phyloP scores from a whole-genome alignment of 345 rosid genomes.

The Eucalyptus globulus region DNA sequence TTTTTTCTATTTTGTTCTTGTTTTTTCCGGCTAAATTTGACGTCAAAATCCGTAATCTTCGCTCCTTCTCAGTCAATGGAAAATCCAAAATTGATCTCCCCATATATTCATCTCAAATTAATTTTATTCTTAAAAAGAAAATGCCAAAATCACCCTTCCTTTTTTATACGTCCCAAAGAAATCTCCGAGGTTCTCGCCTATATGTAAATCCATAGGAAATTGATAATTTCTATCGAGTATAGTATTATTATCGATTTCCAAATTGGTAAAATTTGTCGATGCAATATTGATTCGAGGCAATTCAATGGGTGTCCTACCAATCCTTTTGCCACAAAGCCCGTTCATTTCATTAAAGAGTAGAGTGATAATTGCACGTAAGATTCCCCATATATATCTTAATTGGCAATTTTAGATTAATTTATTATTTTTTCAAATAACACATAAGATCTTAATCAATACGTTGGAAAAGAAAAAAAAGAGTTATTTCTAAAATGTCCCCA shows the following conservation, averaged over 20 bases:
- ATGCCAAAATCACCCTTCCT: not conserved
- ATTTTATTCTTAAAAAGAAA: not conserved
- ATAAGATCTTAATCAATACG: not conserved
- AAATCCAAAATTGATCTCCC: not conserved
- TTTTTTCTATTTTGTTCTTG: not conserved
- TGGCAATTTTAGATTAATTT: not conserved
- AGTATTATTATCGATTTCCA: not conserved
- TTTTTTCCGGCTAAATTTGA: not conserved
- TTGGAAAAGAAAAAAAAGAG: too few relatives aligned
- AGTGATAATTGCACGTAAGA: rapidly evolving
- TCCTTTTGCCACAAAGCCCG: rapidly evolving
- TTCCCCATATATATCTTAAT: rapidly evolving
- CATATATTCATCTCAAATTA: not conserved
- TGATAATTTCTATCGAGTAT: not conserved
- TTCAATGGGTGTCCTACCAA: not conserved
- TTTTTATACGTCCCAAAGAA: not conserved
- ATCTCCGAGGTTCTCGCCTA: not conserved
- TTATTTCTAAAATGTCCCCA: not conserved
- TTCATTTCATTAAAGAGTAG: not conserved
- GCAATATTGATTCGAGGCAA: not conserved
- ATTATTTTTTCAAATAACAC: not conserved
- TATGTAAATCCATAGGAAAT: not conserved
- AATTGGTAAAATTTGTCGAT: not conserved
- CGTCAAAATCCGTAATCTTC: not conserved
- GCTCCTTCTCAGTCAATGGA: not conserved